Evolutionary conservation across 139 green algal species (phyloP).

Genomic region (Tetraselmis striata): DNA sequence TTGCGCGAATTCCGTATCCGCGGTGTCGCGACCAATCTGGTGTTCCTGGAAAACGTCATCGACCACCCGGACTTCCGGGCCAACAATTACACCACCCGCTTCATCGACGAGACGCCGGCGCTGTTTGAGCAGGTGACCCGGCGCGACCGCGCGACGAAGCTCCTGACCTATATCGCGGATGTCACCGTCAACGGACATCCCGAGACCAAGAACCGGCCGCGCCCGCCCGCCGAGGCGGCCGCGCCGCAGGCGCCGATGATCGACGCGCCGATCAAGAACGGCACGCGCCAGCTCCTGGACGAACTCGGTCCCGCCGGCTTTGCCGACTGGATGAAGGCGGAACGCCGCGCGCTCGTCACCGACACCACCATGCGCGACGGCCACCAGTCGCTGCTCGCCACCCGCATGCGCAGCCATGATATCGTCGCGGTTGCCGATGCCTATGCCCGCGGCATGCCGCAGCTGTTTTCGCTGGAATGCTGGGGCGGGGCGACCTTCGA

Average conservation of each 20-base stretch:
- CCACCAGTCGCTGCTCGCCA: slow-evolving; percentile 27
- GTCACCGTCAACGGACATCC: slow-evolving; percentile 25
- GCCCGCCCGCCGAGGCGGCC: too few relatives aligned
- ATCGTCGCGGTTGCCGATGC: neutral
- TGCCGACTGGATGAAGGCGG: slow-evolving; percentile 10
- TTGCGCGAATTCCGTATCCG: too few relatives aligned
- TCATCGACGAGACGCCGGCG: too few relatives aligned
- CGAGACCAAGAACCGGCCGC: too few relatives aligned
- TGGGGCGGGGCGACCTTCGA: slow-evolving; percentile 36
- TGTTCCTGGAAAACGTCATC: too few relatives aligned
- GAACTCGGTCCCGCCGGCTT: slow-evolving; percentile 23
- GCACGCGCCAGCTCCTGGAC: slow-evolving; percentile 16
- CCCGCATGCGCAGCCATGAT: slow-evolving; percentile 24
- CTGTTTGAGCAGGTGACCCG: slow-evolving; percentile 26
- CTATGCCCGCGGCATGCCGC: slow-evolving; percentile 10
- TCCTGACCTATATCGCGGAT: slow-evolving; percentile 25
- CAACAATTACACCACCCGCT: too few relatives aligned
- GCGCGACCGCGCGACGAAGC: slow-evolving; percentile 14
- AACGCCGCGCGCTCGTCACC: slow-evolving; percentile 23
- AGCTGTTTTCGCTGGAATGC: slow-evolving; percentile 24
- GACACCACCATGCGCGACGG: slow-evolving; percentile 31
- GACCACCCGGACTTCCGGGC: too few relatives aligned
- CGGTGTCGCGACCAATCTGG: too few relatives aligned
- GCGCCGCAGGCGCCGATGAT: too few relatives aligned
- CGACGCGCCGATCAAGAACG: too few relatives aligned